Base-by-base conservation (phyloP, 2,329 filamentous ascomycete species). In the Emydomyces testavorans region DNA sequence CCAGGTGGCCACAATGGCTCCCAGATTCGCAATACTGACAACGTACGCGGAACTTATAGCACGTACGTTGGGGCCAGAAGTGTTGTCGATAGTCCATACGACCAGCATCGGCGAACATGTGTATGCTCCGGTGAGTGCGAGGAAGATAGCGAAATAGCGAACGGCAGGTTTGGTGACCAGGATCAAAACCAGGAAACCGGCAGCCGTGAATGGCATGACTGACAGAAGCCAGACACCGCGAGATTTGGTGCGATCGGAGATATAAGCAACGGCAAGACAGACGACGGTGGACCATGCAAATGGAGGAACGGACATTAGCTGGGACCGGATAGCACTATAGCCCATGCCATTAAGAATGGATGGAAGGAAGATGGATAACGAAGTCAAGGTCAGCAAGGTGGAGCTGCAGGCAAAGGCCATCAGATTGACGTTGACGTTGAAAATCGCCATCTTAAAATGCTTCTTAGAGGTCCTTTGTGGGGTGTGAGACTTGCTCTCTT, bases 1-100 rank as follows among this genome's bases (percentile, higher is more conserved):
- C 32, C 49, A 48, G 23, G 48, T 47, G 23, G 41, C 42, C 20
- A 52, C 36, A 26, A 47, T 38, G 11, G 38, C 50, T 24, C 49
- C 51, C 4, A 49, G 35, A 41, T 79, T 79, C 0, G 76, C 77
- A 6, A 76, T 58, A 1, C 71, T 72, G 39, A 80, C 77, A 32
- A 77, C 74, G 4, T 79, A 61, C 0, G 75, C 78, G 69, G 79
- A 78, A 1, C 76, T 77, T 0, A 70, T 72, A 20, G 70, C 71
- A 6, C 77, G 66, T 46, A 65, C 65, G 21, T 58, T 58, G 1
- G 76, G 68, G 0, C 77, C 75, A 5, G 66, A 66, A 1, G 75
- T 71, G 46, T 77, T 75, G 36, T 72, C 73, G 0, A 69, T 65
- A 26, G 78, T 75, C 56, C 76, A 78, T 55, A 73, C 75, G 32